Evolutionary conservation across 495 filamentous ascomycete species (phyloP), one percentile per base, ranked within the genome.

Genomic region (Aspergillus cristatus): DNA sequence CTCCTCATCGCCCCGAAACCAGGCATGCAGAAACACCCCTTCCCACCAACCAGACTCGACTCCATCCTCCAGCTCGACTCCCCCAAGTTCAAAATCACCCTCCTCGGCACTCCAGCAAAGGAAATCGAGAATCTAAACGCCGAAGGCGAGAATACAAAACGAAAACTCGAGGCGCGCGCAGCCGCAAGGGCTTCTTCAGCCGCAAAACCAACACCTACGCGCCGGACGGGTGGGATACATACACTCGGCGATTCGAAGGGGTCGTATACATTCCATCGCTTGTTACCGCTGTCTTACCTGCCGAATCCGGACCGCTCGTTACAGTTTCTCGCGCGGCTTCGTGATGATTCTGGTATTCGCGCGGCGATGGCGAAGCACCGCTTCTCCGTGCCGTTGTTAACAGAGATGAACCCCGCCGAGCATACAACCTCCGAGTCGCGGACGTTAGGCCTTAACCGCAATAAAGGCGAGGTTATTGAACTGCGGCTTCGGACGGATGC

Each of bases 381-480:
- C 31, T 95, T 91, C 68, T 75, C 72, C 32, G 91, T 98, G n/a
- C 79, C 78, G 1, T 57, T 96, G 13, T 69, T 98, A 2, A 94
- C 87, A 3, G 91, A 98, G 60, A 97, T 98, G 90, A 80, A 97
- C 48, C 91, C 91, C 1, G 63, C 78, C 0, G 72, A 78, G 40
- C 81, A 96, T 55, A 95, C 90, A 2, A 83, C 76, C 12, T 76
- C 78, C 54, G 79, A 88, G 47, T 79, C 76, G 32, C 78, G 86
- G 29, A 94, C 83, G 24, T 63, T 97, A 3, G 91, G 91, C 0
- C 61, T 96, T 22, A 98, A 98, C 52, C 68, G 87, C 10, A 95
- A 96, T 53, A 62, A 68, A 6, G 91, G 91, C 37, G 81, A 94
- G 63, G 82, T 88, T 0, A 95, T 98, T 40, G 91, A 96, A 74